A percentile compares a stretch with the other conserved stretches of the same genome.
Conservation (phyloP, 306 rosid genomes). For the Cucurbita argyrosperma region DNA sequence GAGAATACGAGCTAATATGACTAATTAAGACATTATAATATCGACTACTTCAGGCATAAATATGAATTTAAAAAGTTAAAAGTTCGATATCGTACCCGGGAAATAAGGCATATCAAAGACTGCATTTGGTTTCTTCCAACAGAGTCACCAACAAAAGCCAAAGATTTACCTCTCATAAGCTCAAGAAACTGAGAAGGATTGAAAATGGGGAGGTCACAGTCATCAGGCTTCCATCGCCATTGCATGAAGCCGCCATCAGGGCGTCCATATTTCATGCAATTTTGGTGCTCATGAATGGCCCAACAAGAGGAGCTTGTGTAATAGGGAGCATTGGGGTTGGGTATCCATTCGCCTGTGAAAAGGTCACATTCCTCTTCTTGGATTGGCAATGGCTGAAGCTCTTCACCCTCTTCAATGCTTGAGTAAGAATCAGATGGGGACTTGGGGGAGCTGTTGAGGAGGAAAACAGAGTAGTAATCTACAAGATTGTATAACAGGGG, state of each 20-base stretch:
- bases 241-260: slow-evolving; percentile 66
- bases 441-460: neutral
- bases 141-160: slow-evolving; percentile 91
- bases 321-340: slow-evolving; percentile 62
- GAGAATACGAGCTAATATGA: too few species aligned
- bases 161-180: slow-evolving; percentile 51
- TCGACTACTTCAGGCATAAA: too few species aligned
- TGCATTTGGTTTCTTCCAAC: slow-evolving; percentile 77
- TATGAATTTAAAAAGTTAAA: too few species aligned
- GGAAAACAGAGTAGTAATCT: neutral
- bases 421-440: neutral
- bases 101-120: slow-evolving; percentile 5
- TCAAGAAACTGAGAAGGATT: slow-evolving; percentile 74
- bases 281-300: slow-evolving; percentile 87
- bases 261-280: slow-evolving; percentile 76
- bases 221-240: slow-evolving; percentile 85
- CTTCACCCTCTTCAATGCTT: neutral
- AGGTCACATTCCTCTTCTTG: slow-evolving; percentile 37
- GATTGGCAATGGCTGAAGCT: too few species aligned
- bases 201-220: slow-evolving; percentile 56
- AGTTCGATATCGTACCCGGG: neutral
- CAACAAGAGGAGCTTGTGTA: slow-evolving; percentile 64
- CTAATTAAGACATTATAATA: too few species aligned
- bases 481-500: neutral
- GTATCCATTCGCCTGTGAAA: slow-evolving; percentile 73